Conservation (phyloP, 306 rosid genomes). For the Gillenia trifoliata region DNA sequence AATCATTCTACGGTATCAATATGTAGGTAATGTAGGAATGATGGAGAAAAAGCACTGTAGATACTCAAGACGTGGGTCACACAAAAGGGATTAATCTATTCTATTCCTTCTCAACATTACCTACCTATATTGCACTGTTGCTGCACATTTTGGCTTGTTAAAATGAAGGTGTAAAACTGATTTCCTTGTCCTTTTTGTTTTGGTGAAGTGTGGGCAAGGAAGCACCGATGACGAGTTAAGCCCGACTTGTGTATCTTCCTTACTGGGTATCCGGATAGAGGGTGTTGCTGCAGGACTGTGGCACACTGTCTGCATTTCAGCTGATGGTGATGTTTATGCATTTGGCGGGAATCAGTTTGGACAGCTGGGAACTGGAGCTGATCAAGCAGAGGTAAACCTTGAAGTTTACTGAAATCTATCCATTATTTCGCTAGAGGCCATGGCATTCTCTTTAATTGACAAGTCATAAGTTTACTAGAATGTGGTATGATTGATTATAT, state of each 20-base stretch:
- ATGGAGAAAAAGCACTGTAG: conserved; percentile 60
- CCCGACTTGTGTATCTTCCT: conserved; percentile 72
- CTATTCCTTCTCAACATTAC: conserved; percentile 32
- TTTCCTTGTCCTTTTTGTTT: conserved; percentile 29
- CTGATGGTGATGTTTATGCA: conserved; percentile 79
- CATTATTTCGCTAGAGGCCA: neutral
- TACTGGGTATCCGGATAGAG: conserved; percentile 70
- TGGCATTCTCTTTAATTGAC: neutral
- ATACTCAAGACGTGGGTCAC: conserved; percentile 69
- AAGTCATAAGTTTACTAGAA: neutral
- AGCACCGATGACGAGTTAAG: conserved; percentile 83
- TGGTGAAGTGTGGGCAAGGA: conserved; percentile 87
- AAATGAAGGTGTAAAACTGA: conserved; percentile 20
- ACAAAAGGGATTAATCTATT: conserved; percentile 44
- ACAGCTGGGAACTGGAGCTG: conserved; percentile 90
- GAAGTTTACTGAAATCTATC: neutral
- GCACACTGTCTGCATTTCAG: conserved; percentile 86
- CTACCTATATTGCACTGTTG: conserved; percentile 14
- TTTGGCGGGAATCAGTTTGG: conserved; percentile 98
- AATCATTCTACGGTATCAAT: conserved; percentile 50
- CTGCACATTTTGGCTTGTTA: conserved; percentile 24
- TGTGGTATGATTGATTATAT: neutral
- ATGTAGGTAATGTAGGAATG: conserved; percentile 68
- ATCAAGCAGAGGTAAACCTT: conserved; percentile 73
- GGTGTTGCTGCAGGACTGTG: conserved; percentile 88